Evolutionary conservation across 108 stramenopile genomes (phyloP), one percentile per base, ranked within the genome.

Genomic region (Nitzschia putrida): DNA sequence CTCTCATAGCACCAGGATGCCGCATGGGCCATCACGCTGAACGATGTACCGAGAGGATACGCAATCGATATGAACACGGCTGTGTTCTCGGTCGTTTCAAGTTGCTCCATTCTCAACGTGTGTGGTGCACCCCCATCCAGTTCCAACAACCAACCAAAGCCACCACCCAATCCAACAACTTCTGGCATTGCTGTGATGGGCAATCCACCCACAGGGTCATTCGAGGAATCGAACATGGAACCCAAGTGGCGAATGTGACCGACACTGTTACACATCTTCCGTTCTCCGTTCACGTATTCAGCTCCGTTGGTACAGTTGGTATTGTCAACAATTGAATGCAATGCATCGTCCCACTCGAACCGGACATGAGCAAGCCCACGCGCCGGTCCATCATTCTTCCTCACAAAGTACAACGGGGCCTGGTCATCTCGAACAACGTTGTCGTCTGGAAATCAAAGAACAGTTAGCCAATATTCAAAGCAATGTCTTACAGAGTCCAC

Each of bases 171-270:
- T 8, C 79, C 74, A 20, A 59, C 69, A 10, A 76, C 51, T 26
- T 80, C 79, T 0, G 74, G 39, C 18, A 75, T 68, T 8, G 79
- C 79, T 40, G 79, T 80, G 7, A 80, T 61, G 3, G 74, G 74
- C 20, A 80, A 40, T 1, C 18, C 65, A 18, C 47, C 47, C 14
- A 49, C 47, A 8, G 64, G 37, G 43, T 66, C 44, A 3, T 16
- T 18, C 6, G 47, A 49, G 10, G 22, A 21, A 34, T 67, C 24
- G 69, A 53, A 79, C 61, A 34, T 61, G n/a, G 45, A 18, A 34
- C 79, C 79, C 8, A 76, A 29, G 56, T 80, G 79, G 13, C 68
- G 44, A 26, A 76, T 56, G 22, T 61, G 49, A 7, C 79, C 79
- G 9, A 71, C 37, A 0, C 56, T 21, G 24, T 51, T 45, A 34